Evolutionary conservation across 805 yeast genomes (phyloP).

Genomic region (Ogataea polymorpha): DNA sequence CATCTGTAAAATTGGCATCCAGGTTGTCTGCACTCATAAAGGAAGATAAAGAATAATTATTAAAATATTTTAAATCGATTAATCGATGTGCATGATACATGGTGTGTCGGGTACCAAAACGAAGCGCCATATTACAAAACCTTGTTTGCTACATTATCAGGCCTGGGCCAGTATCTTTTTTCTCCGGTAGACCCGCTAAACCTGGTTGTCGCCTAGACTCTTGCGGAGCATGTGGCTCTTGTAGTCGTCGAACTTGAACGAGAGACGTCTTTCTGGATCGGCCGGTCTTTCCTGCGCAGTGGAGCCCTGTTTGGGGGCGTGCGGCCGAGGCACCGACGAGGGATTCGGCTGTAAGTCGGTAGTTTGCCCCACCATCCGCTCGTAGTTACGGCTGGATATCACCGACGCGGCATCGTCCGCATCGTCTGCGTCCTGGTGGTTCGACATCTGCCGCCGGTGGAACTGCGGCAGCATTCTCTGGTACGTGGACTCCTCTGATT

Average conservation of each 20-base stretch:
- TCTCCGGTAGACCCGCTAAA: background rate
- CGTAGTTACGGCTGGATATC: constrained; percentile 11
- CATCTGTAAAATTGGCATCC: constrained; percentile 25
- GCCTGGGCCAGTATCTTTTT: background rate
- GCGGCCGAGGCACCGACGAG: background rate
- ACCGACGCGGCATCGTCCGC: constrained; percentile 10
- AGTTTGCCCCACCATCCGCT: constrained; percentile 7
- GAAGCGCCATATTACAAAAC: background rate
- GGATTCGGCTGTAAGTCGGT: background rate
- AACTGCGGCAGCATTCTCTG: constrained; percentile 24
- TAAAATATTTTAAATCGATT: background rate
- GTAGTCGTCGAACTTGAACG: constrained; percentile 29
- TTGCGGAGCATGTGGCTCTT: constrained; percentile 23
- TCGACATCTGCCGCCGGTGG: constrained; percentile 20
- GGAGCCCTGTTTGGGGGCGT: background rate
- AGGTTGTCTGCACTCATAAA: constrained; percentile 19
- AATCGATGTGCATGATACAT: too few species aligned
- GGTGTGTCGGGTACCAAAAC: too few species aligned
- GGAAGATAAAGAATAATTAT: background rate
- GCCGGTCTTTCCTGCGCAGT: background rate
- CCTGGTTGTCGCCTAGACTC: constrained; percentile 20
- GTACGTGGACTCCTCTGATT: constrained; percentile 20
- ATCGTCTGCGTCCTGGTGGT: constrained; percentile 6
- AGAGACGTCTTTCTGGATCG: constrained; percentile 3
- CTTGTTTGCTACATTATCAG: background rate